Conservation (phyloP, 371 early-diverging fungal genomes). For the Actinomucor elegans region DNA sequence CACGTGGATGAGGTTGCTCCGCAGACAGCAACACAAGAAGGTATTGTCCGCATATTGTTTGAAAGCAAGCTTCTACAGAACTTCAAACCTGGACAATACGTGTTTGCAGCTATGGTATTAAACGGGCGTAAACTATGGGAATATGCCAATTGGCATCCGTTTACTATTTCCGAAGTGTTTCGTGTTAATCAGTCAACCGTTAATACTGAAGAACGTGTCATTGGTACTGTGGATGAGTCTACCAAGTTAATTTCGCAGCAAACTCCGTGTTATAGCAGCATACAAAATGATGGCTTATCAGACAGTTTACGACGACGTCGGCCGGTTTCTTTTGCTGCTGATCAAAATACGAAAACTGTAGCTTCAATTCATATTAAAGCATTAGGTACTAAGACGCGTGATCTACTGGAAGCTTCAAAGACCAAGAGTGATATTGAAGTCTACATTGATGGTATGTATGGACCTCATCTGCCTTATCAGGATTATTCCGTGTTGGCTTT, state of each 20-base stretch:
- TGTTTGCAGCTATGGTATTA: constrained; percentile 35
- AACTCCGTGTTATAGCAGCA: neutral
- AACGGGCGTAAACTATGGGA: constrained; percentile 20
- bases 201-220: constrained; percentile 9
- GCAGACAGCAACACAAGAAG: constrained; percentile 23
- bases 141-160: constrained; percentile 46
- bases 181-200: constrained; percentile 8
- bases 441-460: constrained; percentile 46
- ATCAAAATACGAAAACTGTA: constrained; percentile 8
- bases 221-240: neutral
- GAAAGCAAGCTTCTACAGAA: constrained; percentile 22
- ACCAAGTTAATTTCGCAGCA: neutral
- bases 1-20: constrained; percentile 20
- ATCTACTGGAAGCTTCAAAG: constrained; percentile 5
- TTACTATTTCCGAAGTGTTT: constrained; percentile 44
- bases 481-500: constrained; percentile 33
- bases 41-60: constrained; percentile 34
- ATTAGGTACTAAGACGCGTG: constrained; percentile 32
- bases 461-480: constrained; percentile 36
- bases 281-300: constrained; percentile 8
- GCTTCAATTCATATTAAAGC: constrained; percentile 43
- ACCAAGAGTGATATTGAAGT: constrained; percentile 17
- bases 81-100: constrained; percentile 45
- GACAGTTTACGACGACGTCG: constrained; percentile 25
- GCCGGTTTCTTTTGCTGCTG: neutral